These are phyloP conservation scores for Corchorus capsularis DNA, from an alignment of 345 rosid species.

Conservation along the genomic window DNA sequence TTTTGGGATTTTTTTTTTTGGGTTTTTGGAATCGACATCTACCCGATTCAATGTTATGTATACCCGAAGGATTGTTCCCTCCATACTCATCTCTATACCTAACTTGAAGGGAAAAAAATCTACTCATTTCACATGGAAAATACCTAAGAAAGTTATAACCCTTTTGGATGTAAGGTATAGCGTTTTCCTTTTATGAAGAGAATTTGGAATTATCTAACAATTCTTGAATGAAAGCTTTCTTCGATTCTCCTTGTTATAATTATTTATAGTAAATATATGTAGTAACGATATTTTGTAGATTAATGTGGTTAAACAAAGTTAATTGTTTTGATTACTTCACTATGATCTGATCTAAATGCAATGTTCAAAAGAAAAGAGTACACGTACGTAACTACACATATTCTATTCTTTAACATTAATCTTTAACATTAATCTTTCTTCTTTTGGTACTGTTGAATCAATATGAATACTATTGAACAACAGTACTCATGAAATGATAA, in stretches of 20 bases:
- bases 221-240: neutral
- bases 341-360: neutral
- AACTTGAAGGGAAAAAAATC: constrained; percentile 27
- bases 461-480: neutral
- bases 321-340: neutral
- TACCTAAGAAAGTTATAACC: neutral
- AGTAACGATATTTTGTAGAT: neutral
- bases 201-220: neutral
- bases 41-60: constrained; percentile 34
- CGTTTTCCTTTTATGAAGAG: neutral
- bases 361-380: neutral
- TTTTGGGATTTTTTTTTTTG: neutral
- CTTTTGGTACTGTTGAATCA: neutral
- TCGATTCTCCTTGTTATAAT: neutral
- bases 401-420: neutral
- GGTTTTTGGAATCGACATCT: constrained; percentile 25
- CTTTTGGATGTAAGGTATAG: neutral
- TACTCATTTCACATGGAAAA: constrained; percentile 32
- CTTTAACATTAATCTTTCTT: neutral
- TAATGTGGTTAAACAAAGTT: neutral
- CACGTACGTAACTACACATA: neutral
- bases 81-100: constrained; percentile 31
- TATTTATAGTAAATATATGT: neutral
- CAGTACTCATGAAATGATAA: neutral
- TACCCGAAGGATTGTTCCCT: constrained; percentile 39